Evolutionary conservation across 192 early-diverging fungal genomes (phyloP).

Genomic region (Rhizophagus prolifer): DNA sequence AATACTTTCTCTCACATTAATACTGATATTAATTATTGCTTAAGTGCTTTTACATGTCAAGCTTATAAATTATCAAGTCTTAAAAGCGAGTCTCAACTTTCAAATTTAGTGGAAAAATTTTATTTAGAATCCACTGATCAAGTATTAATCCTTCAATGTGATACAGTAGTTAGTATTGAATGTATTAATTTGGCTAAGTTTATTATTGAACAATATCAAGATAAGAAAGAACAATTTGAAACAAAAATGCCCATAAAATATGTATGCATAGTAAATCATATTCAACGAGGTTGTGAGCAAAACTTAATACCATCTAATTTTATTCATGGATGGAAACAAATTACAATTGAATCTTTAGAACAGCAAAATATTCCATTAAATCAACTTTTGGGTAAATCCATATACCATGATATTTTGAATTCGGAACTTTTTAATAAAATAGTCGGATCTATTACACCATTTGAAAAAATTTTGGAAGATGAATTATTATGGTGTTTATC

Average conservation of each 20-base stretch:
- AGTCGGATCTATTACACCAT: neutral
- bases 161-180: neutral
- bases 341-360: neutral
- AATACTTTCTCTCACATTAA: constrained; percentile 25
- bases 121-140: neutral
- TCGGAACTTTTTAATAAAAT: neutral
- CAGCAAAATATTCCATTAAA: neutral
- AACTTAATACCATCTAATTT: neutral
- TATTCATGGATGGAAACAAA: neutral
- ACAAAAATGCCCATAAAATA: neutral
- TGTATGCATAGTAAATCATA: neutral
- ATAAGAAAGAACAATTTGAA: too few relatives aligned
- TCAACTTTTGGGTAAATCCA: neutral
- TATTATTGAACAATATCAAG: constrained; percentile 9
- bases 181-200: constrained; percentile 20
- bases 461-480: neutral
- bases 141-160: constrained; percentile 20
- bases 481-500: neutral
- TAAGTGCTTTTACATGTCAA: neutral
- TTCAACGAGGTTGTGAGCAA: neutral
- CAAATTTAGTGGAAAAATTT: constrained; percentile 5
- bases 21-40: constrained; percentile 3
- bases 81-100: neutral
- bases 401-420: neutral
- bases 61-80: constrained; percentile 9